Percentiles rank a stretch among this genome's conserved stretches.
phyloP scores from a whole-genome alignment of 495 filamentous ascomycete genomes.

The Podospora comata region DNA sequence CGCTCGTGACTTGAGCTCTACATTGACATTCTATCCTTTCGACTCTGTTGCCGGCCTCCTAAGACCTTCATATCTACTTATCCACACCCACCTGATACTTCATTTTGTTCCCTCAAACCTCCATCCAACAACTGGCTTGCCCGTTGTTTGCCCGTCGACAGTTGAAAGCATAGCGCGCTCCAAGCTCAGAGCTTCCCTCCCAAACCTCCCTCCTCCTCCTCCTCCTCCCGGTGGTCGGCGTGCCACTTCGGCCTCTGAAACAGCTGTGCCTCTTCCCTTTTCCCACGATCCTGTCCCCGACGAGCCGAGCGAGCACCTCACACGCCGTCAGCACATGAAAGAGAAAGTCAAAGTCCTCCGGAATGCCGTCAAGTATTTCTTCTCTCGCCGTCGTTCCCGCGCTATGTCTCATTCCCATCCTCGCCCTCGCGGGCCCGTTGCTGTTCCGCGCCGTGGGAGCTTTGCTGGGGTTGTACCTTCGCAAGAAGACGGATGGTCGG shows the following conservation, averaged over 20 bases:
- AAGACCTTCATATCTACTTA: neutral
- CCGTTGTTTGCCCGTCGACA: neutral
- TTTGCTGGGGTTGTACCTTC: conserved; percentile 61
- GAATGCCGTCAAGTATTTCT: conserved; percentile 23
- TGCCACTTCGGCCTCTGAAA: neutral
- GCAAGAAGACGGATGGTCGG: conserved; percentile 61
- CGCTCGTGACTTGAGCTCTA: neutral
- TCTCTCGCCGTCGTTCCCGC: conserved; percentile 24
- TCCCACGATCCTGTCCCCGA: neutral
- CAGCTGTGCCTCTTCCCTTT: neutral
- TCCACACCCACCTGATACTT: neutral
- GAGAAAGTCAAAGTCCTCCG: conserved; percentile 7
- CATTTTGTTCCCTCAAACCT: neutral
- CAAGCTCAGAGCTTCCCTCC: conserved; percentile 1
- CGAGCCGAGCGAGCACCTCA: neutral
- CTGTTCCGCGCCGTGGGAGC: conserved; percentile 41
- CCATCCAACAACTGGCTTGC: neutral
- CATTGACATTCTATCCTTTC: neutral
- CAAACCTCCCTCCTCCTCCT: neutral
- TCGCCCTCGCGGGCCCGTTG: conserved; percentile 33
- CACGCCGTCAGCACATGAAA: conserved; percentile 14
- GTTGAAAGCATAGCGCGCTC: conserved; percentile 8
- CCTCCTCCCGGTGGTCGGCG: neutral
- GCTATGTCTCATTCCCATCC: conserved; percentile 28
- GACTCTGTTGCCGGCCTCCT: neutral